These are phyloP conservation scores for Cladosporium colombiae DNA, from an alignment of 2,329 filamentous ascomycete genomes.

Conservation along the genomic window DNA sequence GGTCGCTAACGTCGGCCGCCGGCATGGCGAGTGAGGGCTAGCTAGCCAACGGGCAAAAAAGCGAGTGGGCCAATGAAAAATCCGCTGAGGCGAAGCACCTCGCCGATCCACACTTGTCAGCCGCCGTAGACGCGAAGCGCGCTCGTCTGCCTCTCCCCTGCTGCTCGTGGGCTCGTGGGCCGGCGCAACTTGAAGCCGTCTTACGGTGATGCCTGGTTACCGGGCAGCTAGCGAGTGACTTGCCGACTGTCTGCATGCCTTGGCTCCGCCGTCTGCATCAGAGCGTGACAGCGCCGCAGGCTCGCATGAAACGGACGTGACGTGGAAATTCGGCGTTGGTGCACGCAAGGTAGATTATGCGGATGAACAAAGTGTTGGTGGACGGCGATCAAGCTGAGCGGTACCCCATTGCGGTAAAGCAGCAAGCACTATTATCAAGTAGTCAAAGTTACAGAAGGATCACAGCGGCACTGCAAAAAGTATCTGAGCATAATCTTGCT, in stretches of 20 bases:
- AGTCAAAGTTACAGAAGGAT: not conserved
- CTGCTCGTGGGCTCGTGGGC: not conserved
- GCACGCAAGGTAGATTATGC: not conserved
- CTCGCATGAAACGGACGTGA: constrained; percentile 1
- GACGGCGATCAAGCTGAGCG: not conserved
- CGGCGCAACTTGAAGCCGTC: constrained; percentile 8
- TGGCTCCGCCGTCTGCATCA: not conserved
- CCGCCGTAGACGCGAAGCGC: not conserved
- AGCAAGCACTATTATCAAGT: not conserved
- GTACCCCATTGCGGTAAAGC: not conserved
- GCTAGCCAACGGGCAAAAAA: constrained; percentile 13
- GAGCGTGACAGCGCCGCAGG: constrained; percentile 8
- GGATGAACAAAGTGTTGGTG: not conserved
- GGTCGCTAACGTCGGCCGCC: constrained; percentile 3
- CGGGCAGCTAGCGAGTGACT: constrained; percentile 13
- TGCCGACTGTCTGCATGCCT: constrained; percentile 12
- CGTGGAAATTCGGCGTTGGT: not conserved
- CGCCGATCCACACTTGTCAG: not conserved
- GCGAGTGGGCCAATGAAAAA: constrained; percentile 14
- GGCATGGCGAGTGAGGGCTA: constrained; percentile 2
- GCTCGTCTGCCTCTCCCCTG: not conserved
- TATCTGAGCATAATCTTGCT: constrained; percentile 4
- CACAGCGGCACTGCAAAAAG: not conserved
- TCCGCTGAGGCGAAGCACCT: constrained; percentile 5
- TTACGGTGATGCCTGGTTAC: constrained; percentile 15